Conservation (phyloP, 2,329 filamentous ascomycete species). For the Cercospora sp. region DNA sequence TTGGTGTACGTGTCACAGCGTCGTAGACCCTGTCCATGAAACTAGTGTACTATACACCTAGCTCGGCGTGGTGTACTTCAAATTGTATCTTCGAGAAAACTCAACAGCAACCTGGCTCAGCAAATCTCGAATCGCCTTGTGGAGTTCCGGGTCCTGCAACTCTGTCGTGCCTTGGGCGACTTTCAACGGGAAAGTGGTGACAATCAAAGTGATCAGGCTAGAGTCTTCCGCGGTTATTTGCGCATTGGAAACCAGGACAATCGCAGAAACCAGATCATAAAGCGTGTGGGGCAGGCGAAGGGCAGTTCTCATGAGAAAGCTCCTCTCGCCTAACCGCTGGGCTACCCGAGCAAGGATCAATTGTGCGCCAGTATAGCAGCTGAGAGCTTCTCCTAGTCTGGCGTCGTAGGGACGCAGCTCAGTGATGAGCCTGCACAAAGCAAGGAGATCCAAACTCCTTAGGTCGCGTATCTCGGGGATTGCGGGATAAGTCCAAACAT, state of each 20-base stretch:
- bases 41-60: not conserved
- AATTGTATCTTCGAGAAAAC: conserved; percentile 9
- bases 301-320: conserved; percentile 9
- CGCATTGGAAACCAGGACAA: conserved; percentile 13
- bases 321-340: conserved; percentile 8
- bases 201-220: conserved; percentile 14
- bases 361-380: conserved; percentile 15
- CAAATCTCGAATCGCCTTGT: not conserved
- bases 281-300: conserved; percentile 11
- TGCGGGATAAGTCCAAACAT: conserved; percentile 9
- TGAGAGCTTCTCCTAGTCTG: conserved; percentile 15
- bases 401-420: conserved; percentile 1
- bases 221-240: conserved; percentile 3
- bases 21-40: no score
- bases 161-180: conserved; percentile 13
- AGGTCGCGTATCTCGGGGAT: not conserved
- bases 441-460: conserved; percentile 5
- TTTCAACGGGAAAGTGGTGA: conserved; percentile 14
- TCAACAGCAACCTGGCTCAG: conserved; percentile 2
- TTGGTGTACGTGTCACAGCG: no score
- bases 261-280: conserved; percentile 14
- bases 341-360: conserved; percentile 15
- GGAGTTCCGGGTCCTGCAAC: not conserved
- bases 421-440: conserved; percentile 13
- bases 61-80: conserved; percentile 1